Evolutionary conservation across 1,284 basidiomycete species (phyloP).

Genomic region (Taiwanofungus camphoratus): DNA sequence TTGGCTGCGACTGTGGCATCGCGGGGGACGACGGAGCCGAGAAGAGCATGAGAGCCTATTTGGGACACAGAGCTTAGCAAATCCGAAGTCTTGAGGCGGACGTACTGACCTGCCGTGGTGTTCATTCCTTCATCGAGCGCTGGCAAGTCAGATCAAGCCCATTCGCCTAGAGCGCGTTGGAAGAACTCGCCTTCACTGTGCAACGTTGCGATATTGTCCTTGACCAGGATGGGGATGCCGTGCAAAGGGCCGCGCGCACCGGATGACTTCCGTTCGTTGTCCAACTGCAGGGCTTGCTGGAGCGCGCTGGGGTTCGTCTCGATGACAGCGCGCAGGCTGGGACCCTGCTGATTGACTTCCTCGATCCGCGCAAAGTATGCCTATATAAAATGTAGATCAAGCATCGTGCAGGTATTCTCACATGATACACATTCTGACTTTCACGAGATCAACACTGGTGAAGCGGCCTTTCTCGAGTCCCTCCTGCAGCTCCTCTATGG

Average conservation of each 20-base stretch:
- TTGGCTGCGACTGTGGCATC: slow-evolving; percentile 59
- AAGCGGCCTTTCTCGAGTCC: slow-evolving; percentile 32
- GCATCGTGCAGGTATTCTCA: no score
- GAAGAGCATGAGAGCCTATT: slow-evolving; percentile 50
- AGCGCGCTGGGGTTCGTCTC: slow-evolving; percentile 59
- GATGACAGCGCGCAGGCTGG: slow-evolving; percentile 54
- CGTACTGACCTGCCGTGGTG: slow-evolving; percentile 39
- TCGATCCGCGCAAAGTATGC: slow-evolving; percentile 67
- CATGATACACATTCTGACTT: slow-evolving; percentile 23
- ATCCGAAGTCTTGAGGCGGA: background rate
- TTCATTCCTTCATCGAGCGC: slow-evolving; percentile 50
- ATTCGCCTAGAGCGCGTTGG: no score
- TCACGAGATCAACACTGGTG: slow-evolving; percentile 39
- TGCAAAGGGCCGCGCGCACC: slow-evolving; percentile 52
- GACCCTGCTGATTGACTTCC: slow-evolving; percentile 62
- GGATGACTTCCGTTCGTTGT: slow-evolving; percentile 42
- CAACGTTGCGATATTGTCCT: slow-evolving; percentile 59
- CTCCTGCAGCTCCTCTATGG: slow-evolving; percentile 34
- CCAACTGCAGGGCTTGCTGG: slow-evolving; percentile 44
- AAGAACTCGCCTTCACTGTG: slow-evolving; percentile 26
- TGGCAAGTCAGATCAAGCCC: background rate
- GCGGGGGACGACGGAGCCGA: slow-evolving; percentile 51
- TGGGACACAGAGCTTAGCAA: background rate
- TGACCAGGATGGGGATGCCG: slow-evolving; percentile 67
- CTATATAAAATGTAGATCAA: slow-evolving; percentile 26